Base-by-base conservation (phyloP, 495 filamentous ascomycete genomes). In the Penicillium bovifimosum region DNA sequence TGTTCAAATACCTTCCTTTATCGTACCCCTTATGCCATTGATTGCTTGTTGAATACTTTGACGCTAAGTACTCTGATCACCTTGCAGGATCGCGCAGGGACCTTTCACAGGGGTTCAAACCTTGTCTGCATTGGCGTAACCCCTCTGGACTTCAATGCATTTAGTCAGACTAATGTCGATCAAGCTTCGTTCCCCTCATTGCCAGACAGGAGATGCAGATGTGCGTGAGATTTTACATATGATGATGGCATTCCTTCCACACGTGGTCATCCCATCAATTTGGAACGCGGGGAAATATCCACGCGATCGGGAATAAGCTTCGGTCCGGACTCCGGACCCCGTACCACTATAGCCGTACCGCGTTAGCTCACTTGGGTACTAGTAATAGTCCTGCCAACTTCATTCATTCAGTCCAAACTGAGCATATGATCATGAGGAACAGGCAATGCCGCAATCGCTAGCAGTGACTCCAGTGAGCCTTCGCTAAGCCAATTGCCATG, bases 191-290 rank as follows among this genome's bases (percentile, higher is more conserved):
- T 2, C 14, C 14, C 47, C 20, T 24, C 20, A 4, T 17, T 16
- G 48, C 11, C 16, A 20, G 20, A 52, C 32, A 40, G 50, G 24
- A 20, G 2, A 28, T 41, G 50, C 40, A 40, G 50, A 52, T 38
- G 6, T 52, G 41, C 50, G 40, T 14, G 40, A 27, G 18, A 10
- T 26, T 32, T 14, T 9, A 16, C 2, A 18, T 17, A n/a, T 29
- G 14, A 1, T 7, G 10, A 18, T 8, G 5, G 3, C 5, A n/a
- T 28, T 6, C 18, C 10, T 13, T 1, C 20, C 9, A 8, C 26
- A 42, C 26, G 41, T 39, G 5, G 41, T 42, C 9, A 29, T 24
- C 13, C 13, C 16, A 2, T 11, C 20, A 24, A 17, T 17, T 39
- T 41, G 20, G 20, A 24, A 24, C 20, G 28, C 28, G 41, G 41